A percentile compares a stretch with the other conserved stretches of the same genome.
These are phyloP conservation scores for Emiliania huxleyi DNA, from an alignment of 78 protist species.

Conservation along the genomic window DNA sequence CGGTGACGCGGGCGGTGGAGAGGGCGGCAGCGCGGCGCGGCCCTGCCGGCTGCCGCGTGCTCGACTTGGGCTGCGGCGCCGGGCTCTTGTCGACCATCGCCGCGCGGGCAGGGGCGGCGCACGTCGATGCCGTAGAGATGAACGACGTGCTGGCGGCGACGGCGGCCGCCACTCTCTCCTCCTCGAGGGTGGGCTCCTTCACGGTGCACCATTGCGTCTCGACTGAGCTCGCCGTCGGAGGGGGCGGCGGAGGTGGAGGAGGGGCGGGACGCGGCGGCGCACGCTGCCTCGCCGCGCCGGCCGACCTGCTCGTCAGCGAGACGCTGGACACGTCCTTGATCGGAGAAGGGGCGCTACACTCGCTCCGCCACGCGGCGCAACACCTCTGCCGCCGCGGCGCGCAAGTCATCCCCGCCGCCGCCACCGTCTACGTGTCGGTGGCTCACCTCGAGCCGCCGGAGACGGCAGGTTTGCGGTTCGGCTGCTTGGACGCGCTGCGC, in stretches of 20 bases:
- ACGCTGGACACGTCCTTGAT: background rate
- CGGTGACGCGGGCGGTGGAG: background rate
- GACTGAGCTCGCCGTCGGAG: background rate
- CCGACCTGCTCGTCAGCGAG: background rate
- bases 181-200: background rate
- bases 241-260: no score
- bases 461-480: background rate
- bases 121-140: background rate
- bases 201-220: background rate
- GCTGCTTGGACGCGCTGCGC: background rate
- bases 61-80: background rate
- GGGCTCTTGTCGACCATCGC: background rate
- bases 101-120: background rate
- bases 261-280: no score
- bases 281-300: background rate
- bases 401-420: background rate
- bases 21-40: no score
- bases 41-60: background rate
- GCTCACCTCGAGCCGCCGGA: background rate
- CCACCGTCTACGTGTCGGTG: background rate
- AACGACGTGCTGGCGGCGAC: background rate
- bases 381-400: background rate
- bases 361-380: background rate
- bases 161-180: background rate
- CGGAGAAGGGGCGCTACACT: background rate